Evolutionary conservation across 768 basidiomycete genomes (phyloP).

Genomic region (Suillus occidentalis): DNA sequence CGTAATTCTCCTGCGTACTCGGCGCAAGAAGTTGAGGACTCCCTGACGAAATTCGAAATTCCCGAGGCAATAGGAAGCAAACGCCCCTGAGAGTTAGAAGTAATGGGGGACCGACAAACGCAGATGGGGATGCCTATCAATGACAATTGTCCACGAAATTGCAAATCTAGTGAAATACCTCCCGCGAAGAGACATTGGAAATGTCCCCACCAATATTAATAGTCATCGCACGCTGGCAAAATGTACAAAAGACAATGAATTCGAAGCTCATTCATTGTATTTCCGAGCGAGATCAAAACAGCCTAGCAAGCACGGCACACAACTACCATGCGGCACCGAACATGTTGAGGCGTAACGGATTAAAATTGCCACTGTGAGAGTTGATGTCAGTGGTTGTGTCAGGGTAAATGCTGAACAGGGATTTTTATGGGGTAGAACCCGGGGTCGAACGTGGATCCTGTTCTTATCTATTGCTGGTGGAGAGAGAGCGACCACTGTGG

Average conservation of each 20-base stretch:
- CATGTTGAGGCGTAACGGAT: neutral
- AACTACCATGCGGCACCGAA: neutral
- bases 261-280: neutral
- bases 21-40: neutral
- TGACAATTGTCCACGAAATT: neutral
- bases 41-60: neutral
- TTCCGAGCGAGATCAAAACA: conserved; percentile 6
- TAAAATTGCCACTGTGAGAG: conserved; percentile 3
- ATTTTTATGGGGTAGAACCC: neutral
- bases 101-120: neutral
- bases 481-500: neutral
- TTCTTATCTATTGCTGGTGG: neutral
- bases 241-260: neutral
- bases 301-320: neutral
- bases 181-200: neutral
- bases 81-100: neutral
- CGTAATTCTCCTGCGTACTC: neutral
- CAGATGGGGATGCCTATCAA: neutral
- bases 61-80: conserved; percentile 1
- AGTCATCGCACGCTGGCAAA: neutral
- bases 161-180: neutral
- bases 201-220: neutral
- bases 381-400: neutral
- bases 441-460: neutral
- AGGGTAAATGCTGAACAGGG: conserved; percentile 1